Percentiles rank a stretch among this genome's conserved stretches.
phyloP scores from a whole-genome alignment of 2,329 filamentous ascomycete genomes.

The Cadophora luteo-olivacea region DNA sequence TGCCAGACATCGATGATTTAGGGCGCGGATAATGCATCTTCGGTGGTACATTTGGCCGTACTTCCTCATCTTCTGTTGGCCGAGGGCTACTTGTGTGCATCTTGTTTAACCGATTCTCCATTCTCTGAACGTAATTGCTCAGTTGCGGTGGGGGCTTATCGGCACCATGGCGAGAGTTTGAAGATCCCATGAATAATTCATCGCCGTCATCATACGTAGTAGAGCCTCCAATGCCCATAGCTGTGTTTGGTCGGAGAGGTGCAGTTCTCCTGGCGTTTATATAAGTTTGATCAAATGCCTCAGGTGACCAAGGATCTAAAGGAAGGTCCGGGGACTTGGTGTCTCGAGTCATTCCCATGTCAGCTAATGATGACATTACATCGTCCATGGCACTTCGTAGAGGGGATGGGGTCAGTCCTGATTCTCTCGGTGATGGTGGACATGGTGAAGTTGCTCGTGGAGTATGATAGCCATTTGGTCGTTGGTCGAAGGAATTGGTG shows the following conservation, averaged over 20 bases:
- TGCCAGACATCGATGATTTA: constrained; percentile 62
- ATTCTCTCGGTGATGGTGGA: constrained; percentile 70
- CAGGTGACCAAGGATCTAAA: constrained; percentile 86
- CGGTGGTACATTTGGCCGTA: constrained; percentile 47
- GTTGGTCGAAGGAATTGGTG: constrained; percentile 50
- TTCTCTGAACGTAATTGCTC: constrained; percentile 86
- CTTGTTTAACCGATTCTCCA: constrained; percentile 76
- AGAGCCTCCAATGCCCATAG: constrained; percentile 69
- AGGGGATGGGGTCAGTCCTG: constrained; percentile 84
- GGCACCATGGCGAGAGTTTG: constrained; percentile 48
- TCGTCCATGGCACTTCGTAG: constrained; percentile 96
- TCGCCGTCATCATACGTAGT: constrained; percentile 63
- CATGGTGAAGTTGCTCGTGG: constrained; percentile 67
- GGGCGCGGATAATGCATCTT: constrained; percentile 61
- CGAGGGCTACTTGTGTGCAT: constrained; percentile 39
- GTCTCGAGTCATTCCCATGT: constrained; percentile 72
- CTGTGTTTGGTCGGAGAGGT: constrained; percentile 69
- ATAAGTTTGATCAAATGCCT: constrained; percentile 70
- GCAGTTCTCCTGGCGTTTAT: constrained; percentile 43
- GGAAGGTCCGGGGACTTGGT: constrained; percentile 62
- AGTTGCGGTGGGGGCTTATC: constrained; percentile 71
- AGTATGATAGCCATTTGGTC: constrained; percentile 55
- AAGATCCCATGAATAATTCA: constrained; percentile 31
- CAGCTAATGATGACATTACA: constrained; percentile 93
- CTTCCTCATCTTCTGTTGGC: constrained; percentile 30